phyloP scores from a whole-genome alignment of 495 filamentous ascomycete genomes.

The Eremomyces bilateralis region DNA sequence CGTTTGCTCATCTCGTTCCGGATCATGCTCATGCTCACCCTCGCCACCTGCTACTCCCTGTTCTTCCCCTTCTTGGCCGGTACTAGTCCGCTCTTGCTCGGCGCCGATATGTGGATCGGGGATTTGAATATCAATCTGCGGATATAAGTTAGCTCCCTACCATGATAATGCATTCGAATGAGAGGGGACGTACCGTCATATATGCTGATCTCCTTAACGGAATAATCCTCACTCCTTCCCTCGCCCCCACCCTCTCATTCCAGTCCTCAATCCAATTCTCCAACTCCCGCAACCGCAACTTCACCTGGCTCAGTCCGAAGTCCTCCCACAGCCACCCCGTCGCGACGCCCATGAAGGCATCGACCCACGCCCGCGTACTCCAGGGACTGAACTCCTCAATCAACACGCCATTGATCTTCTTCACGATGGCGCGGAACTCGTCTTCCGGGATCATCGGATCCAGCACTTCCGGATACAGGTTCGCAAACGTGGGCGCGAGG shows the following conservation, averaged over 20 bases:
- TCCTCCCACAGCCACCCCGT: constrained; percentile 95
- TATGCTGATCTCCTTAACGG: constrained; percentile 66
- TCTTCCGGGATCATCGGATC: constrained; percentile 62
- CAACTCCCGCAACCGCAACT: constrained; percentile 38
- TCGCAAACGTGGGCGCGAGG: constrained; percentile 79
- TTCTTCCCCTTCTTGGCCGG: no score
- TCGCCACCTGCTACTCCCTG: no score
- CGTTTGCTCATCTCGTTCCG: no score
- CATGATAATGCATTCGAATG: background rate
- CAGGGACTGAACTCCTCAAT: constrained; percentile 49
- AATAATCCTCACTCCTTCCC: constrained; percentile 43
- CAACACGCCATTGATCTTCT: constrained; percentile 52
- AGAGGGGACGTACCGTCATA: constrained; percentile 39
- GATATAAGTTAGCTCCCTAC: constrained; percentile 6
- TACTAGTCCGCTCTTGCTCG: no score
- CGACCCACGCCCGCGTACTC: constrained; percentile 44
- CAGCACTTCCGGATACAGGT: constrained; percentile 86
- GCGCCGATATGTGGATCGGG: constrained; percentile 52
- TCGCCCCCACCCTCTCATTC: constrained; percentile 42
- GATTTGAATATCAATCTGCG: constrained; percentile 59
- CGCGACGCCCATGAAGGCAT: constrained; percentile 49
- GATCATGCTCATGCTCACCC: no score
- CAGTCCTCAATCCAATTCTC: constrained; percentile 64
- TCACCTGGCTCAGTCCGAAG: constrained; percentile 47
- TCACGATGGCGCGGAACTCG: constrained; percentile 61